Conservation (phyloP, 371 early-diverging fungal genomes). For the Lichtheimia ornata region DNA sequence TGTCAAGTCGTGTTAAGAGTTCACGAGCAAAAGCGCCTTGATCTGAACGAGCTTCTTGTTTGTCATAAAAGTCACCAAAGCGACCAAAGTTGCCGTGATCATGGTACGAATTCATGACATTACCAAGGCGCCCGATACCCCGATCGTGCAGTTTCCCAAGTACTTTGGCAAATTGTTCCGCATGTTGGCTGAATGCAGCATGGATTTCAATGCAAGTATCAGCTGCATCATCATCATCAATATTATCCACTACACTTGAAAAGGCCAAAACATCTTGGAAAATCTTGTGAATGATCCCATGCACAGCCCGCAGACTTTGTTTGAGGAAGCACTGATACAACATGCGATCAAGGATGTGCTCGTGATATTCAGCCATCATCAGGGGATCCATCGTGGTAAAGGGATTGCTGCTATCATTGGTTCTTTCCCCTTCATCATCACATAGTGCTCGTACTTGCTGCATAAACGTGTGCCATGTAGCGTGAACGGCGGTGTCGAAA, state of each 20-base stretch:
- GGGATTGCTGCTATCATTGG: slow-evolving; percentile 20
- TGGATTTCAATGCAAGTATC: slow-evolving; percentile 14
- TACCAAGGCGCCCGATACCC: slow-evolving; percentile 37
- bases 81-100: slow-evolving; percentile 15
- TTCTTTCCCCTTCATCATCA: background rate
- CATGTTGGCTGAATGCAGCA: slow-evolving; percentile 31
- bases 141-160: slow-evolving; percentile 40
- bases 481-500: slow-evolving; percentile 40
- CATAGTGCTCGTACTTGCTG: slow-evolving; percentile 17
- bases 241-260: slow-evolving; percentile 15
- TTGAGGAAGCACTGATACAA: slow-evolving; percentile 52
- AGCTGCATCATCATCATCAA: slow-evolving; percentile 9
- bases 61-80: slow-evolving; percentile 29
- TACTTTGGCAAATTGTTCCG: slow-evolving; percentile 34
- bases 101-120: slow-evolving; percentile 30
- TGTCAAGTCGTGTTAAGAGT: slow-evolving; percentile 24
- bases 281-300: slow-evolving; percentile 32
- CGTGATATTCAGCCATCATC: slow-evolving; percentile 46
- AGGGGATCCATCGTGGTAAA: slow-evolving; percentile 39
- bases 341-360: slow-evolving; percentile 53
- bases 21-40: slow-evolving; percentile 35
- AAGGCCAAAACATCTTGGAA: slow-evolving; percentile 41
- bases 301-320: slow-evolving; percentile 42
- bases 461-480: slow-evolving; percentile 49
- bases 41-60: slow-evolving; percentile 23